Conservation (phyloP, 169 alveolate species). For the Besnoitia besnoiti region DNA sequence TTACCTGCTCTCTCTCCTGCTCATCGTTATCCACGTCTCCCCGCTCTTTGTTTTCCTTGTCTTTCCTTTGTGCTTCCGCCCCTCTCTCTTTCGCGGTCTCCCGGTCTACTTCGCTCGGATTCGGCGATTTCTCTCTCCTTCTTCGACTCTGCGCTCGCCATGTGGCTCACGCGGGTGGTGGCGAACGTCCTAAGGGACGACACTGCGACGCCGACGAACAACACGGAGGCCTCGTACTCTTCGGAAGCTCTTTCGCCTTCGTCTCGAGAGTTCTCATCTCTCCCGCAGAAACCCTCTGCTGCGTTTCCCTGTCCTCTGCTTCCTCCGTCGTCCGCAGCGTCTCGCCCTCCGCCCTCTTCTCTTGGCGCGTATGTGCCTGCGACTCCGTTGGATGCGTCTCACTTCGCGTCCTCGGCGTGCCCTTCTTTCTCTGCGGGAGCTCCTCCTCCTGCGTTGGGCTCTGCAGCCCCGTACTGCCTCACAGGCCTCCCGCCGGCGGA, state of each 20-base stretch:
- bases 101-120: background rate
- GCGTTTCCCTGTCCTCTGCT: background rate
- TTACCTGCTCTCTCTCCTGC: background rate
- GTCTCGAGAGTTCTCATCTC: background rate
- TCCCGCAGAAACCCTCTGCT: background rate
- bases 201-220: background rate
- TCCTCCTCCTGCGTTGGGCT: background rate
- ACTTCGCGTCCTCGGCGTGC: background rate
- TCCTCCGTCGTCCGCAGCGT: background rate
- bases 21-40: background rate
- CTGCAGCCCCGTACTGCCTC: no score
- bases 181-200: conserved; percentile 37
- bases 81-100: background rate
- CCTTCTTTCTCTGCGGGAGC: background rate
- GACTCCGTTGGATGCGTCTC: background rate
- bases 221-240: background rate
- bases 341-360: background rate
- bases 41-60: background rate
- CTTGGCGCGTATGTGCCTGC: background rate
- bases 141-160: background rate
- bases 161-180: conserved; percentile 24
- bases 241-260: background rate
- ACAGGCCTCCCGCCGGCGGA: no score
- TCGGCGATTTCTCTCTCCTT: background rate
- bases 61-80: background rate